These are phyloP conservation scores for Lentinula sp. DNA, from an alignment of 768 basidiomycete species.

Conservation along the genomic window DNA sequence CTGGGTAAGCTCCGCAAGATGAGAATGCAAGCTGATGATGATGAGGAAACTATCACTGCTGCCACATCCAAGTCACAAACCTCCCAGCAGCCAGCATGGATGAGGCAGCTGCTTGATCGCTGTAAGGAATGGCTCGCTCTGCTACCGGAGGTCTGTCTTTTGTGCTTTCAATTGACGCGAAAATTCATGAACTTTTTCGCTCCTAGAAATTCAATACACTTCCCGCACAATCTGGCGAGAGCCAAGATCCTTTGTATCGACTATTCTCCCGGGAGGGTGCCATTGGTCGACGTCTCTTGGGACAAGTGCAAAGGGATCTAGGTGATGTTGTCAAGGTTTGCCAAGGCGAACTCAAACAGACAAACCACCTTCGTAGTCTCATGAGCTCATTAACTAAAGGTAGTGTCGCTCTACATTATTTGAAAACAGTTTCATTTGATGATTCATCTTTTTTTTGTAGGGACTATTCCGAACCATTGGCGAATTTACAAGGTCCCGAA, in stretches of 20 bases:
- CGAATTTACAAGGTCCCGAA: constrained; percentile 82
- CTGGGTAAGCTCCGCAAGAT: constrained; percentile 89
- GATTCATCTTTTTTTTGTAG: constrained; percentile 31
- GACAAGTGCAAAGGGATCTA: constrained; percentile 76
- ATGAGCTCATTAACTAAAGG: constrained; percentile 91
- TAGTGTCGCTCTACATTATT: constrained; percentile 14
- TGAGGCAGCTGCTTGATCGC: constrained; percentile 77
- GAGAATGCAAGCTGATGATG: constrained; percentile 83
- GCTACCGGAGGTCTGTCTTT: constrained; percentile 57
- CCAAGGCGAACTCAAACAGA: constrained; percentile 86
- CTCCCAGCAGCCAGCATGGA: constrained; percentile 89
- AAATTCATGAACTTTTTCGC: constrained; percentile 1
- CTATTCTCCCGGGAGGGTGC: constrained; percentile 84
- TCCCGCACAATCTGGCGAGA: constrained; percentile 59
- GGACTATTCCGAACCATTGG: constrained; percentile 87
- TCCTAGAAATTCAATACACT: constrained; percentile 58
- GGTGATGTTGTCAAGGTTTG: constrained; percentile 79
- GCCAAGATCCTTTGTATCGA: constrained; percentile 81
- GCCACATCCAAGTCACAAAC: constrained; percentile 52
- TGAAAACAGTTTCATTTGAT: constrained; percentile 3
- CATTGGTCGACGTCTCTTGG: constrained; percentile 76
- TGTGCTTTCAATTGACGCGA: background rate
- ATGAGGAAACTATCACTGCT: constrained; percentile 60
- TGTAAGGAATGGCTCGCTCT: constrained; percentile 79
- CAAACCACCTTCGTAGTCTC: constrained; percentile 88